Conservation (phyloP, 2,329 filamentous ascomycete genomes). For the Podosphaera xanthii region DNA sequence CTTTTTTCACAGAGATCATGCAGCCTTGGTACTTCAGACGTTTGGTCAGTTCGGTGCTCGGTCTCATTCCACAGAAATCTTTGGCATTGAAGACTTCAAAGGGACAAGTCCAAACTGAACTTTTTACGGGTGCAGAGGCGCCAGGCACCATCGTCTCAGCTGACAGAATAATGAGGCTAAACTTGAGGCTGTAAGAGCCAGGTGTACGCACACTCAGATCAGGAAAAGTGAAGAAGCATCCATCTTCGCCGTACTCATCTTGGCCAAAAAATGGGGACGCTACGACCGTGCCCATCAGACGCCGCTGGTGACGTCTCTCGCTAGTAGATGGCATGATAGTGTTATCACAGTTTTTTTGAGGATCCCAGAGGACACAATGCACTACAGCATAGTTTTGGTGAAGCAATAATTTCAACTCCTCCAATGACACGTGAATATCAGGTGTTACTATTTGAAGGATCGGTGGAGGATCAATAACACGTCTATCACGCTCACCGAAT, state of each 20-base stretch:
- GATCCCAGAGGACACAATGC: slow-evolving; percentile 55
- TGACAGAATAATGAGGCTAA: slow-evolving; percentile 51
- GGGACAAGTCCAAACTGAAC: slow-evolving; percentile 36
- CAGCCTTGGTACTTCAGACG: slow-evolving; percentile 57
- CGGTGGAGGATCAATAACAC: slow-evolving; percentile 64
- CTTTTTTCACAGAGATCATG: slow-evolving; percentile 70
- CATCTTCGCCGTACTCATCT: slow-evolving; percentile 49
- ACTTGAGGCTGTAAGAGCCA: slow-evolving; percentile 51
- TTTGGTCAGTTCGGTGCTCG: slow-evolving; percentile 52
- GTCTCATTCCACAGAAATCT: slow-evolving; percentile 66
- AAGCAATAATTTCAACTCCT: slow-evolving; percentile 28
- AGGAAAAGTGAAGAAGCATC: slow-evolving; percentile 71
- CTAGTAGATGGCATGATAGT: slow-evolving; percentile 37
- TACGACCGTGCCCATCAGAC: slow-evolving; percentile 60
- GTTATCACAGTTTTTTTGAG: slow-evolving; percentile 41
- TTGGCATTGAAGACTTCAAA: slow-evolving; percentile 69
- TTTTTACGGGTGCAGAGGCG: slow-evolving; percentile 26
- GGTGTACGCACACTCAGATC: slow-evolving; percentile 62
- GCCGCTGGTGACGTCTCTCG: slow-evolving; percentile 47
- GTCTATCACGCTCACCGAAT: slow-evolving; percentile 59
- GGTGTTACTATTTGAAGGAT: slow-evolving; percentile 53
- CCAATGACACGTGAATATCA: slow-evolving; percentile 28
- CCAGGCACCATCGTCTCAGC: slow-evolving; percentile 32
- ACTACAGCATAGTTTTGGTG: slow-evolving; percentile 46
- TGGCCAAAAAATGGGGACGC: slow-evolving; percentile 53